Evolutionary conservation across 2,329 filamentous ascomycete species (phyloP).

Genomic region (Coniochaeta ligniaria): DNA sequence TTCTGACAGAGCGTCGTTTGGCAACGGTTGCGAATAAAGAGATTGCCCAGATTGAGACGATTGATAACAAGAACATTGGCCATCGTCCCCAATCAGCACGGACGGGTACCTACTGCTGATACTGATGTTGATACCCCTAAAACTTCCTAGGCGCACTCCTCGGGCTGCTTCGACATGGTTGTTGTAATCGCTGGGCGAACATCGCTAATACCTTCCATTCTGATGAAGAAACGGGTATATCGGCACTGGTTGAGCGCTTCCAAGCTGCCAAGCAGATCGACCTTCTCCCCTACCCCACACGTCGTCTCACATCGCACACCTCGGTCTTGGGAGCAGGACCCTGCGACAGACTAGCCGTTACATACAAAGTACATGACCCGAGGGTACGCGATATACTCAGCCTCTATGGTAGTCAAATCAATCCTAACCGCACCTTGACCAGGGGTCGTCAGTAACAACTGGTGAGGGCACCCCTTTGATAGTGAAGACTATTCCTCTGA

Average conservation of each 20-base stretch:
- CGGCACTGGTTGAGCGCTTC: neutral
- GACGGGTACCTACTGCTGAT: no score
- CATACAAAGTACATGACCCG: neutral
- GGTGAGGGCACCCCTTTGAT: neutral
- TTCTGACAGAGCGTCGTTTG: no score
- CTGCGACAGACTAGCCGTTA: neutral
- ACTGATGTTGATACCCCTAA: no score
- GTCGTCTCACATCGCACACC: neutral
- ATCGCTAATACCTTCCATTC: no score
- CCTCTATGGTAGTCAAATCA: neutral
- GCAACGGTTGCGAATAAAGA: no score
- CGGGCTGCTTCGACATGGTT: no score
- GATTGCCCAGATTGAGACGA: no score
- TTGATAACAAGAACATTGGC: no score
- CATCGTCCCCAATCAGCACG: no score
- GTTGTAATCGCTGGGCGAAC: no score
- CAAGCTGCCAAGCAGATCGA: neutral
- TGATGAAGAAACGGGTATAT: neutral
- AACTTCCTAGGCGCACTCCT: no score
- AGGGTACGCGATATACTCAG: neutral
- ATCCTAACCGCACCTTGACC: neutral
- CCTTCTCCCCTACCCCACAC: neutral
- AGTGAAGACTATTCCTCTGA: neutral
- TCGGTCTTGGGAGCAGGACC: neutral
- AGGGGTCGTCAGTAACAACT: neutral